Base-by-base conservation (phyloP, 2,329 filamentous ascomycete species). In the Epichloe gansuensis region DNA sequence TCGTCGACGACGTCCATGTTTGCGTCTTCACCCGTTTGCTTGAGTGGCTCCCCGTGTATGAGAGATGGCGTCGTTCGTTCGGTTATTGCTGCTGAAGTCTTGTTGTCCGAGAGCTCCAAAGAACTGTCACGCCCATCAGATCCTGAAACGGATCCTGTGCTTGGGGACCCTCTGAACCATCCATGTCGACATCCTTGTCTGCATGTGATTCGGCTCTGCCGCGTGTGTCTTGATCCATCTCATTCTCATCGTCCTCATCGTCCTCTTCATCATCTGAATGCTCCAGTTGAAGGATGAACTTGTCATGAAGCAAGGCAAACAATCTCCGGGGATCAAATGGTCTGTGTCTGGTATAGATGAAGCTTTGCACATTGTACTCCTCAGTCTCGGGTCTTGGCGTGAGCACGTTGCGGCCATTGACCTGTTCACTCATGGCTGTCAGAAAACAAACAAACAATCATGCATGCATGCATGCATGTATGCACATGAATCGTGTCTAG, bases 361-460 rank as follows among this genome's bases (percentile, higher is more conserved):
- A 86, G 61, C 80, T 88, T 38, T 80, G 76, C 11, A 88, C 83
- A 7, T 82, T 82, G 61, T 87, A 87, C 72, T 87, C 84, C 52
- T 87, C 73, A 0, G 83, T 87, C 67, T 88, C 84, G 0, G 84
- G 85, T 61, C 80, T 86, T 0, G 82, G 82, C 0, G 80, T 81
- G 48, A 83, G 62, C 2, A 75, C 74, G 28, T 79, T 78, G 15
- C 66, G 65, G 0, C 72, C 72, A 46, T 74, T 74, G 38, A 73
- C 68, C 68, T 72, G 8, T 42, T 1, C 7, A 1, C 2, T 4
- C 5, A 57, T 45, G 5, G 25, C 25, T 11, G 28, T 31, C 43
- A 46, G 43, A 5, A 46, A 46, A 31, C 25, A 45, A 25, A 28
- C 42, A 44, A n/a, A 11, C 13, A 9, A 23, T 6, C 37, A 41